phyloP scores from a whole-genome alignment of 1,284 basidiomycete genomes.

The Heliocybe sulcata region DNA sequence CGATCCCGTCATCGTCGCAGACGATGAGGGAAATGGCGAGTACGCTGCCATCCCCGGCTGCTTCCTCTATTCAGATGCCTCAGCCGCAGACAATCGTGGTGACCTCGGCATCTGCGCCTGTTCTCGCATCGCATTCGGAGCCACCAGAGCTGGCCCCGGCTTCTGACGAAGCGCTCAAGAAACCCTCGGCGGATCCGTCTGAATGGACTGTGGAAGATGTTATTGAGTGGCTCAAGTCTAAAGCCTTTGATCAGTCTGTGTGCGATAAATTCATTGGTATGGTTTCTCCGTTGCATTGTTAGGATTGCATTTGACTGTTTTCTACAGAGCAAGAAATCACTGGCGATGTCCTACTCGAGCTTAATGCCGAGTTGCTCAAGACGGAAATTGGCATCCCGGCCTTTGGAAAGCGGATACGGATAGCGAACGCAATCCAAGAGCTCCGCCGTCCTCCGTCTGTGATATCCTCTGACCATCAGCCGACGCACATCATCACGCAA shows the following conservation, averaged over 20 bases:
- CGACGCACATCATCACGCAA: background rate
- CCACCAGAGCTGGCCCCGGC: background rate
- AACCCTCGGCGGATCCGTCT: slow-evolving; percentile 36
- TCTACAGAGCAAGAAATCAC: slow-evolving; percentile 92
- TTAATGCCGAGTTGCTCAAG: slow-evolving; percentile 90
- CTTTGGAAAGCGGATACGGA: slow-evolving; percentile 91
- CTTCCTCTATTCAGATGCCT: slow-evolving; percentile 6
- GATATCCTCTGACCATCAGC: slow-evolving; percentile 29
- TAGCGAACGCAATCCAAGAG: slow-evolving; percentile 92
- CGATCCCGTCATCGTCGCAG: background rate
- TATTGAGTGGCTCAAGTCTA: slow-evolving; percentile 79
- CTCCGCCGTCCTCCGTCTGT: slow-evolving; percentile 66
- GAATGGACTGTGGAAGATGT: slow-evolving; percentile 91
- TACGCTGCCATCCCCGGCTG: slow-evolving; percentile 31
- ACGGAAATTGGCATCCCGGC: slow-evolving; percentile 92
- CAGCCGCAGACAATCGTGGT: background rate
- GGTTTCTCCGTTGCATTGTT: too few species aligned
- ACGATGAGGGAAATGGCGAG: slow-evolving; percentile 14
- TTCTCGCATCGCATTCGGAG: background rate
- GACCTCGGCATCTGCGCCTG: background rate
- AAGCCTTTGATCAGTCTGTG: slow-evolving; percentile 81
- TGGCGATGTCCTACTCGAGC: slow-evolving; percentile 92
- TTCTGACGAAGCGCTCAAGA: background rate
- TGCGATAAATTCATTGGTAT: slow-evolving; percentile 81
- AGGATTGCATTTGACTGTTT: too few species aligned